Evolutionary conservation across 768 basidiomycete species (phyloP), one percentile per base, ranked within the genome.

Genomic region (Gelatoporia subvermispora): DNA sequence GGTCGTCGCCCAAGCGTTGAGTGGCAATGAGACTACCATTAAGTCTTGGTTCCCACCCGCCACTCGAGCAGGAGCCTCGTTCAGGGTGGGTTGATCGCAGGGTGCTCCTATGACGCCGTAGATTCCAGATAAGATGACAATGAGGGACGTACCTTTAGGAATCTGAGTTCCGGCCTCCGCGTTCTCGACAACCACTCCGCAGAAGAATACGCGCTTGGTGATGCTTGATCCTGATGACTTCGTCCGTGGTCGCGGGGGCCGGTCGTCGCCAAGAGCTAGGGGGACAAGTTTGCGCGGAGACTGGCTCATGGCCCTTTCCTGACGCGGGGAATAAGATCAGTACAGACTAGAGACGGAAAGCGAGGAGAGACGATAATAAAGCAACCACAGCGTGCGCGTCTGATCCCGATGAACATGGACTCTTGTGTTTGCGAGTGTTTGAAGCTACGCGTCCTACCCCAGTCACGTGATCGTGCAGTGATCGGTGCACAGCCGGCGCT

Each of bases 171-270:
- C 86, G 54, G 79, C 75, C 54, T 85, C 85, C 35, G 85, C 82
- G 44, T 82, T 83, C 68, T 96, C 92, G 24, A 95, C 84, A 13
- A 95, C 88, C 17, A 95, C 88, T 38, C 88, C 89, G 61, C 88
- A 90, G 62, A 87, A 87, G 66, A 94, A 95, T 21, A 85, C 88
- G 62, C 93, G 85, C 64, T 77, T 84, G 5, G 86, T 93, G 53
- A 80, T 57, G 43, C 69, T 65, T 25, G 68, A 60, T 9, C 59
- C 62, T 16, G 67, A 65, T 36, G 76, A 67, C 28, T 64, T 68
- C 24, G 67, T 53, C 40, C 48, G 52, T 43, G 57, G 70, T 39
- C 75, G 72, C 36, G 73, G 67, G 22, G 73, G 71, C 22, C 71
- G 60, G 56, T 81, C 82, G 52, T 87, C 81, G 38, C 84, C 86